phyloP scores from a whole-genome alignment of 2,329 filamentous ascomycete genomes.

The Pyrenophora tritici-repentis region DNA sequence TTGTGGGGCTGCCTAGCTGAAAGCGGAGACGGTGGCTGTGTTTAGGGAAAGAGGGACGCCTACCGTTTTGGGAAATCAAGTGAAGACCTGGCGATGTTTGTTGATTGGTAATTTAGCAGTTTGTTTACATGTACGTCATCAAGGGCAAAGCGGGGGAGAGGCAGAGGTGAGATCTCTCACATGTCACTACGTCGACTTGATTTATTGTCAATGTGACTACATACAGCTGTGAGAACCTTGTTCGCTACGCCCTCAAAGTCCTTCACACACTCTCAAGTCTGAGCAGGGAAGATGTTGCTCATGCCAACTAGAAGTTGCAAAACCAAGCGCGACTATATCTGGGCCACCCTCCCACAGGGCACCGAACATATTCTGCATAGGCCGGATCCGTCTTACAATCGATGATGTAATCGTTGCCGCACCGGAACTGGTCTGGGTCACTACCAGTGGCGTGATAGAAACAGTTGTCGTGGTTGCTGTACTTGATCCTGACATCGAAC shows the following conservation, averaged over 20 bases:
- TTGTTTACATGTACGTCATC: no score
- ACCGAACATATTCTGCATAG: not conserved
- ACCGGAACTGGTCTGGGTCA: not conserved
- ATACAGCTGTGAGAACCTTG: not conserved
- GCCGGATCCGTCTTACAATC: not conserved
- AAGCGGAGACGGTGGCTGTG: no score
- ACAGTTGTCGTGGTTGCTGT: not conserved
- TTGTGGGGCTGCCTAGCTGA: no score
- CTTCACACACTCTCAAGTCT: not conserved
- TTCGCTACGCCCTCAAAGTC: not conserved
- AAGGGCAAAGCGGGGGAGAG: no score
- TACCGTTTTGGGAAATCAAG: no score
- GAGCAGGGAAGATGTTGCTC: not conserved
- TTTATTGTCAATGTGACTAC: no score
- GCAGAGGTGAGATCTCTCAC: no score
- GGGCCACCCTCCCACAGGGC: not conserved
- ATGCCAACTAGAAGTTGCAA: not conserved
- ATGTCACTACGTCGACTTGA: no score
- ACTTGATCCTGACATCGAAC: not conserved
- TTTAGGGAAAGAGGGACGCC: no score
- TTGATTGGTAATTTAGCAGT: no score
- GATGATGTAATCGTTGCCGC: conserved; percentile 1
- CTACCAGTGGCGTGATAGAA: not conserved
- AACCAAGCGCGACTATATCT: not conserved
- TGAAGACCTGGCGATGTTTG: no score